These are phyloP conservation scores for Hyphodiscus sp. DNA, from an alignment of 2,329 filamentous ascomycete genomes.

Conservation along the genomic window DNA sequence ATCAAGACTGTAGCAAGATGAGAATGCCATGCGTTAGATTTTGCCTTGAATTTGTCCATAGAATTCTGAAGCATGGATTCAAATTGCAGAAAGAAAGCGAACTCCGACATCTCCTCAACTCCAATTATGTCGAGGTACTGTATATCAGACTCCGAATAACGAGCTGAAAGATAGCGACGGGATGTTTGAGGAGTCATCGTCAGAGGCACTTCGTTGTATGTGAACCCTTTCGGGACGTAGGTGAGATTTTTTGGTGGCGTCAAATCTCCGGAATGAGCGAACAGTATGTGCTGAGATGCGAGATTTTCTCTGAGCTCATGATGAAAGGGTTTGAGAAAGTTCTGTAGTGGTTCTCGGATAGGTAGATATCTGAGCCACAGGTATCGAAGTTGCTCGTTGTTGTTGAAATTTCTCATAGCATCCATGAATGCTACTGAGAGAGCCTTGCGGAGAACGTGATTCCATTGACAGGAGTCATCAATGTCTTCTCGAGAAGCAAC, in stretches of 20 bases:
- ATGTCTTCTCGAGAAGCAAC: conserved; percentile 22
- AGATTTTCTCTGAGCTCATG: not conserved
- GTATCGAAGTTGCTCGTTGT: conserved; percentile 1
- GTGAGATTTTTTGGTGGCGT: too few species aligned
- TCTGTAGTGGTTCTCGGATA: conserved; percentile 2
- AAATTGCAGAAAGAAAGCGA: too few species aligned
- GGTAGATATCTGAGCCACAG: conserved; percentile 4
- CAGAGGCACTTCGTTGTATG: not conserved
- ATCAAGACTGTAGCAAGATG: conserved; percentile 4
- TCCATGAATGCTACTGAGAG: not conserved
- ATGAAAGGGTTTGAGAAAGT: conserved; percentile 4
- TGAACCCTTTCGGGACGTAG: not conserved
- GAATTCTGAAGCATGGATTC: not conserved
- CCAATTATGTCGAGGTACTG: not conserved
- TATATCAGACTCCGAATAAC: not conserved
- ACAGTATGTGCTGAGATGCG: too few species aligned
- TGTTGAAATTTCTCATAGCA: conserved; percentile 2
- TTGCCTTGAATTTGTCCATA: not conserved
- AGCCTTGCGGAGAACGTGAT: not conserved
- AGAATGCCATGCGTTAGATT: conserved; percentile 5
- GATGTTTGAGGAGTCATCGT: not conserved
- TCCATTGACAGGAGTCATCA: conserved; percentile 18
- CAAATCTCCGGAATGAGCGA: too few species aligned
- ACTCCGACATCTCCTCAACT: too few species aligned
- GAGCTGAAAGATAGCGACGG: not conserved